Conservation (phyloP, 208 protist species). For the Leishmania lainsoni region DNA sequence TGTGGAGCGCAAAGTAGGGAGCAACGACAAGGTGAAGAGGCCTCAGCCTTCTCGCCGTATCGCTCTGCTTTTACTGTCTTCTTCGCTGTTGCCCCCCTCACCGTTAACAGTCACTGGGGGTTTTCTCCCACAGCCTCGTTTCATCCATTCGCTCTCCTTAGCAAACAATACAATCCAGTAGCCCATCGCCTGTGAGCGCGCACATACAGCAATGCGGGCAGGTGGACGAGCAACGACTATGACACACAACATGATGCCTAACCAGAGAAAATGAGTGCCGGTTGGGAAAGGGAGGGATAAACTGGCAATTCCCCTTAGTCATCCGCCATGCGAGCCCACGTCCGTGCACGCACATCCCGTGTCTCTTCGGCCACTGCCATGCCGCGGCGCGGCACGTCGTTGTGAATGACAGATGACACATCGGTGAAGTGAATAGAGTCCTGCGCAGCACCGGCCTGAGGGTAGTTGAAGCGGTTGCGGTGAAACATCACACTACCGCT, state of each 20-base stretch:
- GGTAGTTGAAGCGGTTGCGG: slow-evolving; percentile 71
- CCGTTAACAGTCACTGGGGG: background rate
- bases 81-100: background rate
- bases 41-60: background rate
- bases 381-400: slow-evolving; percentile 20
- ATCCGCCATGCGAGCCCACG: slow-evolving; percentile 12
- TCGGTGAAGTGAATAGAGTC: slow-evolving; percentile 67
- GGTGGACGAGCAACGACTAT: background rate
- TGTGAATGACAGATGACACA: slow-evolving; percentile 48
- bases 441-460: slow-evolving; percentile 63
- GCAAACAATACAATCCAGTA: background rate
- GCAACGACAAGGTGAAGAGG: background rate
- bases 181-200: background rate
- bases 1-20: background rate
- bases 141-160: background rate
- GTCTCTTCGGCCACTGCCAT: slow-evolving; percentile 2
- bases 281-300: background rate
- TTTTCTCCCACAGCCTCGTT: background rate
- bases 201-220: background rate
- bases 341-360: slow-evolving; percentile 15
- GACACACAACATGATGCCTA: background rate
- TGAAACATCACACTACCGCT: slow-evolving; percentile 59
- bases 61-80: background rate
- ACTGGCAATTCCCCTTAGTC: background rate
- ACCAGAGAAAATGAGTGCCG: background rate